phyloP scores from a whole-genome alignment of 139 green algal species.

The Axilococcus clingmanii region DNA sequence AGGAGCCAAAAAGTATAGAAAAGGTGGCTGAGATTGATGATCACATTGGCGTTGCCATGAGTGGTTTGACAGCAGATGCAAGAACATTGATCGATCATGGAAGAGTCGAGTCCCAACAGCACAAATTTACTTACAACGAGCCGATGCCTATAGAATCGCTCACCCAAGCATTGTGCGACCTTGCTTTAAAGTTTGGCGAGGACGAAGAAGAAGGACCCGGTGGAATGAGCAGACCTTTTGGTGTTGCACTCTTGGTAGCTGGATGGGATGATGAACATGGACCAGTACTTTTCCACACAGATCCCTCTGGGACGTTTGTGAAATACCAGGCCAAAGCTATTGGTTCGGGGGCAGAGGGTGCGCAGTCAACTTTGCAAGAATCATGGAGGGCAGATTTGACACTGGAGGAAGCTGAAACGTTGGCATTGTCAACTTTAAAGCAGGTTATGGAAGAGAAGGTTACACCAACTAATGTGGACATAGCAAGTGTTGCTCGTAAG shows the following conservation, averaged over 20 bases:
- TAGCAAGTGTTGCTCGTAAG: conserved; percentile 74
- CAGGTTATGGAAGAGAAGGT: conserved; percentile 99
- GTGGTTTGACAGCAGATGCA: conserved; percentile 91
- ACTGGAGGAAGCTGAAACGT: conserved; percentile 87
- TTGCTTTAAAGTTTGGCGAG: conserved; percentile 93
- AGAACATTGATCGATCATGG: conserved; percentile 96
- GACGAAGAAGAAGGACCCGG: conserved; percentile 71
- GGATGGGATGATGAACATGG: conserved; percentile 77
- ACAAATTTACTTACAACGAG: conserved; percentile 98
- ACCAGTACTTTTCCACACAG: conserved; percentile 86
- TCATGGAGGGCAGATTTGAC: conserved; percentile 76
- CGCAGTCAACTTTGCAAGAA: conserved; percentile 79
- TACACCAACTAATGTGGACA: conserved; percentile 94
- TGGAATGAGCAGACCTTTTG: conserved; percentile 91
- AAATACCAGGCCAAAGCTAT: conserved; percentile 91
- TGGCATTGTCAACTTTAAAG: conserved; percentile 92
- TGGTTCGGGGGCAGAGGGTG: conserved; percentile 85
- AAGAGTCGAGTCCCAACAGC: conserved; percentile 86
- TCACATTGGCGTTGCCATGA: conserved; percentile 95
- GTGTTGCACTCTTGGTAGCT: conserved; percentile 92
- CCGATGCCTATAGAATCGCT: conserved; percentile 88
- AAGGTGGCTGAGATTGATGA: conserved; percentile 95
- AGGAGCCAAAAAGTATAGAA: conserved; percentile 90
- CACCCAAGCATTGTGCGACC: conserved; percentile 86
- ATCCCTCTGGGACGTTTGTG: conserved; percentile 91